phyloP scores from a whole-genome alignment of 192 early-diverging fungal genomes.

The Umbelopsis vinacea region DNA sequence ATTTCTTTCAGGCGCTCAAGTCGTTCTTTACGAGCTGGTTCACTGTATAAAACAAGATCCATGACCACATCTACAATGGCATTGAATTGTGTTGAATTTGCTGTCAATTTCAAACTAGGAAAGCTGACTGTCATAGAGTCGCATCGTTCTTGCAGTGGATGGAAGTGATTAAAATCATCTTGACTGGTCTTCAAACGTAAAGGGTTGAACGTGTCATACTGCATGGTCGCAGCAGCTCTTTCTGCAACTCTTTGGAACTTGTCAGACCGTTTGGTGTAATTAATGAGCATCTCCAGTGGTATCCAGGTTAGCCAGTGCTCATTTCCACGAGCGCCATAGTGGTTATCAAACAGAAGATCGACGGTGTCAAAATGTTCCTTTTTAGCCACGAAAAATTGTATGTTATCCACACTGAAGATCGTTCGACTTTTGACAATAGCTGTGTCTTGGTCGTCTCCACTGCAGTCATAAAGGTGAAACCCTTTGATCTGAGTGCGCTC shows the following conservation, averaged over 20 bases:
- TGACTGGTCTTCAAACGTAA: conserved; percentile 60
- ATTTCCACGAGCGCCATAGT: conserved; percentile 47
- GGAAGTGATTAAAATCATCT: conserved; percentile 18
- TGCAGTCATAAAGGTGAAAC: conserved; percentile 60
- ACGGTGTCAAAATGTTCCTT: conserved; percentile 52
- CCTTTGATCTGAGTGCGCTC: conserved; percentile 63
- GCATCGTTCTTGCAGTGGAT: conserved; percentile 60
- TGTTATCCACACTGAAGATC: conserved; percentile 65
- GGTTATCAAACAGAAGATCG: conserved; percentile 45
- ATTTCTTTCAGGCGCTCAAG: conserved; percentile 75
- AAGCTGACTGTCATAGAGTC: conserved; percentile 73
- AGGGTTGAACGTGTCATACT: conserved; percentile 72
- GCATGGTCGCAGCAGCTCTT: conserved; percentile 54
- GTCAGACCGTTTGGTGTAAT: conserved; percentile 45
- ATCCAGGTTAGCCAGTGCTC: conserved; percentile 72
- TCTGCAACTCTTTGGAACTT: conserved; percentile 66
- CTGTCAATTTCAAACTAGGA: conserved; percentile 73
- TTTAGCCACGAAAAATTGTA: conserved; percentile 64
- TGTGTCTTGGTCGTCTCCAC: conserved; percentile 40
- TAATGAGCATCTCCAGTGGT: conserved; percentile 68
- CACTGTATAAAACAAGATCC: conserved; percentile 83
- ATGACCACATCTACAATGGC: conserved; percentile 73
- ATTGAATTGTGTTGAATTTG: conserved; percentile 77
- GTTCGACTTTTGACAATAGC: conserved; percentile 64
- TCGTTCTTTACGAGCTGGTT: conserved; percentile 76